phyloP scores from a whole-genome alignment of 805 yeast genomes.

The Metschnikowia arizonensis region DNA sequence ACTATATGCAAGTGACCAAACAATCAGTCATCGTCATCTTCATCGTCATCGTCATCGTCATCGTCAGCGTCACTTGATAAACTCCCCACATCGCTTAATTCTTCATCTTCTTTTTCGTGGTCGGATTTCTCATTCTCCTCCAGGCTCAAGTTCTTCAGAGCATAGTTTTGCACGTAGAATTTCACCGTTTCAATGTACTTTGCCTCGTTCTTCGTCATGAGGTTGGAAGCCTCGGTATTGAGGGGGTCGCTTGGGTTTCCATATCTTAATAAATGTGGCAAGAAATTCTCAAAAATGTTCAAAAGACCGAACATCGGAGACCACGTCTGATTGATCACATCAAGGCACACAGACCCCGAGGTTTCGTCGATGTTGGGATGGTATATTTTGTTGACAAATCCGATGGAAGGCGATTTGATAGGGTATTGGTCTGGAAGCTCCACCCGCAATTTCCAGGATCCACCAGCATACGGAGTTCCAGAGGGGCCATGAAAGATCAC shows the following conservation, averaged over 20 bases:
- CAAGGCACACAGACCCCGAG: slow-evolving; percentile 89
- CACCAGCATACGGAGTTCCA: slow-evolving; percentile 82
- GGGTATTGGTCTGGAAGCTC: slow-evolving; percentile 96
- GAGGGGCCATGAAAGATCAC: slow-evolving; percentile 82
- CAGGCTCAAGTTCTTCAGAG: slow-evolving; percentile 43
- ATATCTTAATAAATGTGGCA: slow-evolving; percentile 86
- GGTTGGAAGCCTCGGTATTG: slow-evolving; percentile 82
- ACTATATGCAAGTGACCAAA: background rate
- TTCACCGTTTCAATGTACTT: slow-evolving; percentile 67
- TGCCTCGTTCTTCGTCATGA: slow-evolving; percentile 65
- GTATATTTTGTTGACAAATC: slow-evolving; percentile 83
- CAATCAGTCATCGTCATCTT: slow-evolving; percentile 12
- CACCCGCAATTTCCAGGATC: slow-evolving; percentile 86
- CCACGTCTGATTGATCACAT: slow-evolving; percentile 97
- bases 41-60: slow-evolving; percentile 33
- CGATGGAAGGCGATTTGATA: slow-evolving; percentile 92
- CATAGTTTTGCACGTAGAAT: slow-evolving; percentile 66
- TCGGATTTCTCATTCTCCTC: slow-evolving; percentile 27
- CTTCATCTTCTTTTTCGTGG: slow-evolving; percentile 36
- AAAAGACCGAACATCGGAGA: slow-evolving; percentile 92
- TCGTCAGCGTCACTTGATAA: slow-evolving; percentile 45
- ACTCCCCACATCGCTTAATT: slow-evolving; percentile 48
- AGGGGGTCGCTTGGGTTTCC: slow-evolving; percentile 95
- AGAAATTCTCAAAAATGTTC: slow-evolving; percentile 86
- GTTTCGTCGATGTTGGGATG: slow-evolving; percentile 95